Conservation (phyloP, 192 early-diverging fungal species). For the Piromyces sp. region DNA sequence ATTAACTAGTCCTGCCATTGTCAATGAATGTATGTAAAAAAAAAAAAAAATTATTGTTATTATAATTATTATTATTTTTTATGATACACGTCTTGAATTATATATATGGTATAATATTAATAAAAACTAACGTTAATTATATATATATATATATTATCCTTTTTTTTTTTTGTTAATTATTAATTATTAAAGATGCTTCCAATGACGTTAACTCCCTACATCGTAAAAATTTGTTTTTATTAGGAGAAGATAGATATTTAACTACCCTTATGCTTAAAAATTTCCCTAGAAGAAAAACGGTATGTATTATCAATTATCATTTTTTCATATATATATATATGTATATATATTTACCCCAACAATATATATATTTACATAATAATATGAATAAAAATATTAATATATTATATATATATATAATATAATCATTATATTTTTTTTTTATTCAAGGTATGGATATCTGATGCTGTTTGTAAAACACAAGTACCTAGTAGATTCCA, state of each 20-base stretch:
- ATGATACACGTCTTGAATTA: too few relatives aligned
- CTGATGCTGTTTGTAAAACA: constrained; percentile 11
- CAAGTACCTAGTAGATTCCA: constrained; percentile 82
- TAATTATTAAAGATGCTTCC: neutral
- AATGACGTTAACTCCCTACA: neutral
- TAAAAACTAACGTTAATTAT: too few relatives aligned
- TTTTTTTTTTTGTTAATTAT: too few relatives aligned
- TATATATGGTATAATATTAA: too few relatives aligned
- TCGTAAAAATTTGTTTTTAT: neutral
- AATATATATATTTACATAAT: too few relatives aligned
- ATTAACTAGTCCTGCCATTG: neutral
- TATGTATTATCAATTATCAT: too few relatives aligned
- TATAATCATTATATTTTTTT: too few relatives aligned
- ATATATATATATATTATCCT: too few relatives aligned
- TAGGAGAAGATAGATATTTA: neutral
- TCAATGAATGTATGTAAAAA: neutral
- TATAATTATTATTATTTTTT: too few relatives aligned
- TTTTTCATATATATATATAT: neutral
- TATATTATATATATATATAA: too few relatives aligned
- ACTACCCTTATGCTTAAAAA: neutral
- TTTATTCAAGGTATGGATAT: neutral
- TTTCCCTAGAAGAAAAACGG: neutral
- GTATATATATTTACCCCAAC: neutral
- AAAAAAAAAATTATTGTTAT: too few relatives aligned
- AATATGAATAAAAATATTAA: too few relatives aligned